Conservation (phyloP, 768 basidiomycete genomes). For the Rhodotorula babjevae region DNA sequence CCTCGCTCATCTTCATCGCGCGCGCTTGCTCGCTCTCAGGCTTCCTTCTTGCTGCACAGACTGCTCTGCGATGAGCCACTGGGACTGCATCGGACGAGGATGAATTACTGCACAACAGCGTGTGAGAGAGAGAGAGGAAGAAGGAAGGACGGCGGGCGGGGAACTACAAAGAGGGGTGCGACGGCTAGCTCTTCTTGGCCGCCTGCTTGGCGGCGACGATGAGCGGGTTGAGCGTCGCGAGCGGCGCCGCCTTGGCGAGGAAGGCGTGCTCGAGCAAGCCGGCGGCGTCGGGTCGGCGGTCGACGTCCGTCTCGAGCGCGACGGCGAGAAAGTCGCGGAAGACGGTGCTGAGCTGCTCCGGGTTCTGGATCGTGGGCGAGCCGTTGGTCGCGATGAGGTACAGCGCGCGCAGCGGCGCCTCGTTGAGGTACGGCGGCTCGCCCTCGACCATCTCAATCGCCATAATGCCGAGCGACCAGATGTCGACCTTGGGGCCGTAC, state of each 20-base stretch:
- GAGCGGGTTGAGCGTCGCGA: slow-evolving; percentile 29
- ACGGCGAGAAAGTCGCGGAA: slow-evolving; percentile 87
- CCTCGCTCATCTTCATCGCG: no score
- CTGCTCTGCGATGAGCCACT: no score
- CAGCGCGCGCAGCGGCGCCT: slow-evolving; percentile 69
- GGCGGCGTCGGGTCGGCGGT: slow-evolving; percentile 82
- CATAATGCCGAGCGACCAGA: slow-evolving; percentile 95
- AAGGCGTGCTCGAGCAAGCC: slow-evolving; percentile 66
- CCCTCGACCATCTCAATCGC: slow-evolving; percentile 88
- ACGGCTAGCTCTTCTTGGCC: slow-evolving; percentile 10
- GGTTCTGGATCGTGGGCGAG: slow-evolving; percentile 91
- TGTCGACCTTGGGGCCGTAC: slow-evolving; percentile 95
- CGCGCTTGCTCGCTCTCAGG: no score
- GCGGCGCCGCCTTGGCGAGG: slow-evolving; percentile 50
- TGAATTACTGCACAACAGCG: no score
- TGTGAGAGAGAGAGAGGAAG: no score
- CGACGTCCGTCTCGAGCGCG: slow-evolving; percentile 88
- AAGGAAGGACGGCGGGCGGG: no score
- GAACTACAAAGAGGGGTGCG: no score
- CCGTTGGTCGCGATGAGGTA: slow-evolving; percentile 98
- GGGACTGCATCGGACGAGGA: no score
- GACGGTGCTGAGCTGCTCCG: slow-evolving; percentile 64
- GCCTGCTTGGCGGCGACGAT: slow-evolving; percentile 30
- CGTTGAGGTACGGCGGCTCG: slow-evolving; percentile 81
- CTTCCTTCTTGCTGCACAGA: no score